Conservation (phyloP, 2,329 filamentous ascomycete genomes). For the Alternaria sp. region DNA sequence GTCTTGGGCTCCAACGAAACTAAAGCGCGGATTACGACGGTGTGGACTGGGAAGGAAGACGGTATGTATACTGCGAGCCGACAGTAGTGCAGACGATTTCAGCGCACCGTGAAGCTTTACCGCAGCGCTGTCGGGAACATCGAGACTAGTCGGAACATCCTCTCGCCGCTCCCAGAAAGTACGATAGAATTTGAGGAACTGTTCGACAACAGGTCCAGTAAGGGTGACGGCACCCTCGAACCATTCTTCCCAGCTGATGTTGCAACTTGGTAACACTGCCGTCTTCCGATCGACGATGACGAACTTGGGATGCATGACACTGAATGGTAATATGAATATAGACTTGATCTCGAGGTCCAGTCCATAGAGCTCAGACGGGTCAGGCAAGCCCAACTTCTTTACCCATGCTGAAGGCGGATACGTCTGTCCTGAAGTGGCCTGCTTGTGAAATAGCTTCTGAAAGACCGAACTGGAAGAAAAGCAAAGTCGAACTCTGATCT, state of each 20-base stretch:
- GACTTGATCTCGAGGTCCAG: constrained; percentile 77
- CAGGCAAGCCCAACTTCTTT: constrained; percentile 68
- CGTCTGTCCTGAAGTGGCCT: constrained; percentile 65
- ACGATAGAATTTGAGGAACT: constrained; percentile 71
- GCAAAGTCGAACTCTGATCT: constrained; percentile 71
- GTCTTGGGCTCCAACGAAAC: constrained; percentile 43
- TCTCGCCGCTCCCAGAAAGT: constrained; percentile 67
- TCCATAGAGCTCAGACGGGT: constrained; percentile 59
- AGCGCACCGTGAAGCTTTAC: neutral
- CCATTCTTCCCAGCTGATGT: constrained; percentile 89
- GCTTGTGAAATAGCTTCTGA: constrained; percentile 77
- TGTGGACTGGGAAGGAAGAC: constrained; percentile 78
- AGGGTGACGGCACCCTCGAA: constrained; percentile 78
- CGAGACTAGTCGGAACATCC: constrained; percentile 7
- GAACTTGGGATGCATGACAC: constrained; percentile 89
- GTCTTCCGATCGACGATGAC: constrained; percentile 72
- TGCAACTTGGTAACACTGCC: constrained; percentile 78
- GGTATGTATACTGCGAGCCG: constrained; percentile 53
- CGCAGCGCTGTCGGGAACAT: neutral
- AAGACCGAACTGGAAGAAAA: constrained; percentile 76
- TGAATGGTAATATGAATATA: constrained; percentile 79
- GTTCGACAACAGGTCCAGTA: constrained; percentile 65
- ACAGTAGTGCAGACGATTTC: constrained; percentile 8
- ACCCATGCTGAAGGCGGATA: constrained; percentile 68
- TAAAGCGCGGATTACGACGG: constrained; percentile 70